phyloP scores from a whole-genome alignment of 164 flowering plant genomes.

The Vitis labrusca region DNA sequence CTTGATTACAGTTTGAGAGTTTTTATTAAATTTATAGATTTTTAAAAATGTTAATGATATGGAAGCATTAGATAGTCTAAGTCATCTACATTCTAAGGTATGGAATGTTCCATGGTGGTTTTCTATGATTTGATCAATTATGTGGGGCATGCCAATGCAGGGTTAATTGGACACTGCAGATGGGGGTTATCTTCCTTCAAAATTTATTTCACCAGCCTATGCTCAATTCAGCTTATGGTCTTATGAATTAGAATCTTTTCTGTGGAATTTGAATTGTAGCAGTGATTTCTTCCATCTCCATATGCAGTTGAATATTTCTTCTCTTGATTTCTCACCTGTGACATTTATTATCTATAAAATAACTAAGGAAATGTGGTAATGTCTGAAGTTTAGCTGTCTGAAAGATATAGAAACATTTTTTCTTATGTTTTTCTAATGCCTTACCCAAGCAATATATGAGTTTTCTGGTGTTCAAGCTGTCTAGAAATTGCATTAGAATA shows the following conservation, averaged over 20 bases:
- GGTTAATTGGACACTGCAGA: not conserved
- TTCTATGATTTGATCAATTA: not conserved
- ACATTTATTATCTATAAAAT: not conserved
- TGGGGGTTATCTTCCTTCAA: not conserved
- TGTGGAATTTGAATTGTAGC: not conserved
- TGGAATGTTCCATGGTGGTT: not conserved
- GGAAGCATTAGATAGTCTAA: not conserved
- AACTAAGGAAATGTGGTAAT: not conserved
- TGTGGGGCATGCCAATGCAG: not conserved
- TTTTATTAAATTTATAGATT: not conserved
- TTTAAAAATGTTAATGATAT: not conserved
- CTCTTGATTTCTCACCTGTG: not conserved
- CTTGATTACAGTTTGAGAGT: not conserved
- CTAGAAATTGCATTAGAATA: not conserved
- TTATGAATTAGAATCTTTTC: not conserved
- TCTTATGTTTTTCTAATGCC: not conserved
- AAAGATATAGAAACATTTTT: not conserved
- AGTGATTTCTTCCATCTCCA: not conserved
- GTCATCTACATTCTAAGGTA: not conserved
- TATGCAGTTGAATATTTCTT: not conserved
- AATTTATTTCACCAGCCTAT: too few species aligned
- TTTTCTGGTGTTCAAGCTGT: not conserved
- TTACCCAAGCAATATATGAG: not conserved
- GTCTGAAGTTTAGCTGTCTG: not conserved
- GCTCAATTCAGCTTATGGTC: not conserved